Evolutionary conservation across 2,329 filamentous ascomycete species (phyloP).

Genomic region (Calonectria pauciramosa): DNA sequence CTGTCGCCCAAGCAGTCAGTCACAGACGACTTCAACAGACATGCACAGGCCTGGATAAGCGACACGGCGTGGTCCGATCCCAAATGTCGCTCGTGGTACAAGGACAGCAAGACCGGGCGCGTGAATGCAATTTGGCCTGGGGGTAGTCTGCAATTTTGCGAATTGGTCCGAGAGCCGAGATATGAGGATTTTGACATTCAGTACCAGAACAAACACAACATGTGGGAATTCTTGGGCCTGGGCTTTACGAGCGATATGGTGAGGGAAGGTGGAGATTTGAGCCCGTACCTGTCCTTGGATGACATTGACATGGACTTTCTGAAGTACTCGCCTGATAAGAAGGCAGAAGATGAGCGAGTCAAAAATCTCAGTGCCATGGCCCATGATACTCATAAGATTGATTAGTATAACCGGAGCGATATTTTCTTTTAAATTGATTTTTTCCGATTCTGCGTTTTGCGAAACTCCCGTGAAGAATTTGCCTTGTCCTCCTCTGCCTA

Average conservation of each 20-base stretch:
- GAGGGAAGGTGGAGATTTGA: slow-evolving; percentile 6
- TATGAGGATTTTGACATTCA: slow-evolving; percentile 22
- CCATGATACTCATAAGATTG: background rate
- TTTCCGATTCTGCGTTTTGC: background rate
- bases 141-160: slow-evolving; percentile 14
- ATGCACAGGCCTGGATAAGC: slow-evolving; percentile 12
- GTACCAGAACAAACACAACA: slow-evolving; percentile 13
- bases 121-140: slow-evolving; percentile 24
- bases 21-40: slow-evolving; percentile 16
- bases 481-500: background rate
- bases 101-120: slow-evolving; percentile 13
- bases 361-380: background rate
- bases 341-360: slow-evolving; percentile 10
- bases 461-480: background rate
- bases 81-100: slow-evolving; percentile 20
- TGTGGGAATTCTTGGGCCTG: slow-evolving; percentile 12
- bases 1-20: slow-evolving; percentile 3
- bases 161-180: background rate
- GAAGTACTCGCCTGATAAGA: background rate
- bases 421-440: background rate
- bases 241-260: slow-evolving; percentile 8
- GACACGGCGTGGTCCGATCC: slow-evolving; percentile 14
- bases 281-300: background rate
- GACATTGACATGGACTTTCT: background rate
- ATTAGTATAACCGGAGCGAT: background rate